These are phyloP conservation scores for Glomus cerebriforme DNA, from an alignment of 192 early-diverging fungal species.

Conservation along the genomic window DNA sequence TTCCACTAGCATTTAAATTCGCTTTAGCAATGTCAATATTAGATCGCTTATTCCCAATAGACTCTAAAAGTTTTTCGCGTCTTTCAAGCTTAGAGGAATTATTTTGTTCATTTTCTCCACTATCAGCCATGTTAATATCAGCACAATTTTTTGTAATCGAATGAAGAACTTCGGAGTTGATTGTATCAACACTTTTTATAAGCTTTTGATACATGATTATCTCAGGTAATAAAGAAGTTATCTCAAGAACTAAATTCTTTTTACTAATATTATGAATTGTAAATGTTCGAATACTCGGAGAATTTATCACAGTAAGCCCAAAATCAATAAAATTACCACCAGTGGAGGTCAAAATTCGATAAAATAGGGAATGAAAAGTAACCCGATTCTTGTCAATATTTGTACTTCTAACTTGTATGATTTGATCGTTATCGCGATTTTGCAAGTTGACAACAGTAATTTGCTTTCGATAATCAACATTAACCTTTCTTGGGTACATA, in stretches of 20 bases:
- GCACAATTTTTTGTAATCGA: neutral
- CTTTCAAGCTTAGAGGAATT: conserved; percentile 7
- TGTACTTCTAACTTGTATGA: conserved; percentile 87
- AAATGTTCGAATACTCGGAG: conserved; percentile 75
- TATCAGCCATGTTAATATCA: neutral
- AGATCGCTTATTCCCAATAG: conserved; percentile 39
- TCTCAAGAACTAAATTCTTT: conserved; percentile 49
- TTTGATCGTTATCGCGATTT: conserved; percentile 87
- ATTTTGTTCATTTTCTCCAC: neutral
- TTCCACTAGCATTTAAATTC: neutral
- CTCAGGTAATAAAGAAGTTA: conserved; percentile 49
- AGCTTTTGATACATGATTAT: conserved; percentile 43
- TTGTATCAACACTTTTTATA: neutral
- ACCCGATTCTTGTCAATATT: conserved; percentile 97
- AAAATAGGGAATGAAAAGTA: conserved; percentile 96
- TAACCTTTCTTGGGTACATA: conserved; percentile 97
- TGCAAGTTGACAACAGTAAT: conserved; percentile 89
- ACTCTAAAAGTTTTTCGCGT: conserved; percentile 48
- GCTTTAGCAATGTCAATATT: neutral
- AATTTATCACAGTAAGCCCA: conserved; percentile 83
- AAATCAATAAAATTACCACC: conserved; percentile 96
- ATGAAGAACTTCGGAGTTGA: neutral
- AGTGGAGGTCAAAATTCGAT: conserved; percentile 82
- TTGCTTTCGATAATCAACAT: conserved; percentile 96
- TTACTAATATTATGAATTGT: conserved; percentile 83